phyloP scores from a whole-genome alignment of 306 rosid genomes.

The Malus asiatica region DNA sequence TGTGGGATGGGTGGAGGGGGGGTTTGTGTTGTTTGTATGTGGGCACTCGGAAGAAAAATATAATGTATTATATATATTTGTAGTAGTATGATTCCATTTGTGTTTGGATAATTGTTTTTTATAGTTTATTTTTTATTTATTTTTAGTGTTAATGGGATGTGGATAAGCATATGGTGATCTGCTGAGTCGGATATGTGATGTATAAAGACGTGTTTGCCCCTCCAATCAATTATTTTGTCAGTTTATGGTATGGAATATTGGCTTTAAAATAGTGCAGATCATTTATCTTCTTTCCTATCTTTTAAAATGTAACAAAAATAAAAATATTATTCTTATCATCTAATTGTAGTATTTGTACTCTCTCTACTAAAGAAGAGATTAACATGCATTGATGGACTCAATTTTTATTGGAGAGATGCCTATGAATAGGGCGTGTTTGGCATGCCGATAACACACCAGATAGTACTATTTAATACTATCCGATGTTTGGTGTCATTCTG shows the following conservation, averaged over 20 bases:
- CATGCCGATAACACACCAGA: too few relatives aligned
- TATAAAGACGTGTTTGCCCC: neutral
- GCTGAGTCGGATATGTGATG: neutral
- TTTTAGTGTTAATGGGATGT: neutral
- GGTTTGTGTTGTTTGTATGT: neutral
- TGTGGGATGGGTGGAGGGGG: neutral
- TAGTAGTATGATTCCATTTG: neutral
- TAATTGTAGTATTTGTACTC: too few relatives aligned
- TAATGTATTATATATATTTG: neutral
- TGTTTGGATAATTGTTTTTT: neutral
- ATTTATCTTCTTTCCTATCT: neutral
- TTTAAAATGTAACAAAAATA: neutral
- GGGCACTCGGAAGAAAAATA: constrained; percentile 9
- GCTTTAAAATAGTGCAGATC: neutral
- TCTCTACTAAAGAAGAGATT: fast-evolving
- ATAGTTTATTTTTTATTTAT: neutral
- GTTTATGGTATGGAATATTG: neutral
- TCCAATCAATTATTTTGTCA: neutral
- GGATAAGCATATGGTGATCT: neutral
- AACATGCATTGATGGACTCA: too few relatives aligned
- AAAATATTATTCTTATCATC: too few relatives aligned
- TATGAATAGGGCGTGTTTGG: too few relatives aligned
- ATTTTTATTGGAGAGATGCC: too few relatives aligned
- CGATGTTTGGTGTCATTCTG: too few relatives aligned
- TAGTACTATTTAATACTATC: too few relatives aligned